These are phyloP conservation scores for Hansenula sp. DNA, from an alignment of 1,139 yeast genomes.

Conservation along the genomic window DNA sequence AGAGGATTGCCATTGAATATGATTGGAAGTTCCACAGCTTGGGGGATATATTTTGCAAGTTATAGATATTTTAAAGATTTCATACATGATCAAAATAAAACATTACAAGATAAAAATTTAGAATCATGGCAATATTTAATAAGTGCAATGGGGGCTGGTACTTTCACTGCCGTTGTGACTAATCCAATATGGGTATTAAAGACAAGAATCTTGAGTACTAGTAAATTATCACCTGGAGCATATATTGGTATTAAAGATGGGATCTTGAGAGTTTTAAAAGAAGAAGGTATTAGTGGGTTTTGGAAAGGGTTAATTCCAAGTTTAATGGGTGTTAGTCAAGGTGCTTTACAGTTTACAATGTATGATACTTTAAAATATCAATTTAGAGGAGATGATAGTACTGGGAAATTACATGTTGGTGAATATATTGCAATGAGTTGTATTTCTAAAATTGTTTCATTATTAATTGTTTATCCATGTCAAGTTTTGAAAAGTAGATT, in stretches of 20 bases:
- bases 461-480: slow-evolving; percentile 72
- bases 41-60: slow-evolving; percentile 82
- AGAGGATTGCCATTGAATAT: slow-evolving; percentile 82
- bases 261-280: slow-evolving; percentile 38
- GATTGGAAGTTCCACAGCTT: slow-evolving; percentile 78
- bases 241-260: slow-evolving; percentile 61
- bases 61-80: slow-evolving; percentile 56
- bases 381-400: slow-evolving; percentile 16
- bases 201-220: slow-evolving; percentile 66
- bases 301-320: slow-evolving; percentile 87
- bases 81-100: slow-evolving; percentile 17
- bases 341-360: slow-evolving; percentile 80
- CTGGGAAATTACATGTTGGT: slow-evolving; percentile 37
- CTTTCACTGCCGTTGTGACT: slow-evolving; percentile 69
- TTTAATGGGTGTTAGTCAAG: slow-evolving; percentile 79
- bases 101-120: slow-evolving; percentile 17
- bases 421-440: slow-evolving; percentile 69
- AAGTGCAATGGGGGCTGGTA: slow-evolving; percentile 68
- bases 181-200: slow-evolving; percentile 94
- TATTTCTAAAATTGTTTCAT: slow-evolving; percentile 64
- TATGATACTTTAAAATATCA: slow-evolving; percentile 68
- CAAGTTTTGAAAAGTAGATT: slow-evolving; percentile 79
- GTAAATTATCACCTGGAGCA: slow-evolving; percentile 41
- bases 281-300: slow-evolving; percentile 69
- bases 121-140: slow-evolving; percentile 36